Percentiles rank a stretch among this genome's conserved stretches.
phyloP scores from a whole-genome alignment of 116 monocot genomes.

The Iris pallida region DNA sequence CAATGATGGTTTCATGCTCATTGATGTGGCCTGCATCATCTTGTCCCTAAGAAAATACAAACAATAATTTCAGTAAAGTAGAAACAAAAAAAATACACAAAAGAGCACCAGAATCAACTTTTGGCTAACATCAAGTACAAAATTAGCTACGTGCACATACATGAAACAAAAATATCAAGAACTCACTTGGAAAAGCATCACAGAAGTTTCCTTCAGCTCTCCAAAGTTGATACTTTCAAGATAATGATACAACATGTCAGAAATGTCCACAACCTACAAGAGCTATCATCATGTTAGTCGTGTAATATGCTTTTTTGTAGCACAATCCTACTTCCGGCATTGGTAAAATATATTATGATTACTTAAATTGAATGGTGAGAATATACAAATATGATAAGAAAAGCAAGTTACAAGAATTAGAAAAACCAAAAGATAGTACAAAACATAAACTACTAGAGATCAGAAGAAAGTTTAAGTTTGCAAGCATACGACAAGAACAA shows the following conservation, averaged over 20 bases:
- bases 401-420: too few species aligned
- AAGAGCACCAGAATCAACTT: background rate
- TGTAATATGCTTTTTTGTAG: background rate
- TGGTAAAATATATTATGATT: background rate
- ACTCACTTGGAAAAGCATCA: conserved; percentile 27
- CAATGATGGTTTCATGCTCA: background rate
- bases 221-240: conserved; percentile 40
- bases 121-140: background rate
- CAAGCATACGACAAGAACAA: too few species aligned
- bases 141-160: background rate
- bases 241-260: conserved; percentile 51
- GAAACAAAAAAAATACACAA: background rate
- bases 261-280: conserved; percentile 71
- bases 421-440: too few species aligned
- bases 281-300: conserved; percentile 1
- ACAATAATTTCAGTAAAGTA: background rate
- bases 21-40: background rate
- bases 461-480: too few species aligned
- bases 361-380: too few species aligned
- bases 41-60: conserved; percentile 7
- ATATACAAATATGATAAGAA: too few species aligned
- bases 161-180: conserved; percentile 1
- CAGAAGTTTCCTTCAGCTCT: conserved; percentile 10
- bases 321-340: background rate
- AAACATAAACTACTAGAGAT: too few species aligned